Evolutionary conservation across 495 filamentous ascomycete species (phyloP), one percentile per base, ranked within the genome.

Genomic region (Trichocladium antarcticum): DNA sequence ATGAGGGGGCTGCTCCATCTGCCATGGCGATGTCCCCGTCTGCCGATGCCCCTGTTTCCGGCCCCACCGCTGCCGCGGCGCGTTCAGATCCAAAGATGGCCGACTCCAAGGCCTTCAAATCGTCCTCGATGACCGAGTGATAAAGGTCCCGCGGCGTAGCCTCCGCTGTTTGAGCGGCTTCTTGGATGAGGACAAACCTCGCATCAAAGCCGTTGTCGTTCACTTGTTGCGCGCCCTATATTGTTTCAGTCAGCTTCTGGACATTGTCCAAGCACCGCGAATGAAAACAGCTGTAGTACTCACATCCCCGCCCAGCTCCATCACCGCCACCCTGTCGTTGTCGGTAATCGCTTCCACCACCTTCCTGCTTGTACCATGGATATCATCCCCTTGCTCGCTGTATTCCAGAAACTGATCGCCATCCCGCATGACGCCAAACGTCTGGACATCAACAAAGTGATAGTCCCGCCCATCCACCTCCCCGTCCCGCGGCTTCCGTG

Each of bases 121-220:
- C 80, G 46, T 64, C 76, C 22, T 82, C 74, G 36, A 90, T 69
- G 19, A 82, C 72, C 65, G 74, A 74, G 39, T 89, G 84, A 60
- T 80, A 80, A 11, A 79, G 71, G 9, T 73, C 80, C 1, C 71
- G 68, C n/a, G 74, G 65, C 50, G 76, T 72, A 4, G 82, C 65
- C 52, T 78, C 83, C 45, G 80, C 82, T 47, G 85, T 64, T 58
- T 74, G 73, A 59, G 72, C 68, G 0, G 85, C 82, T 55, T 82
- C 74, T 29, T 75, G 67, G 28, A 93, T 66, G 61, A 90, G 86
- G 34, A 90, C 59, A 56, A 83, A 84, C 3, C 85, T 74, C 16
- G 85, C 82, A 44, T 79, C 71, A 44, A 85, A 77, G 53, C 81
- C 74, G 32, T 77, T 77, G 48, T 78, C 77, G 59, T 84, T 87